Percentiles rank a stretch among this genome's conserved stretches.
Evolutionary conservation across 495 filamentous ascomycete species (phyloP).

Genomic region (Pyronema omphalodes): DNA sequence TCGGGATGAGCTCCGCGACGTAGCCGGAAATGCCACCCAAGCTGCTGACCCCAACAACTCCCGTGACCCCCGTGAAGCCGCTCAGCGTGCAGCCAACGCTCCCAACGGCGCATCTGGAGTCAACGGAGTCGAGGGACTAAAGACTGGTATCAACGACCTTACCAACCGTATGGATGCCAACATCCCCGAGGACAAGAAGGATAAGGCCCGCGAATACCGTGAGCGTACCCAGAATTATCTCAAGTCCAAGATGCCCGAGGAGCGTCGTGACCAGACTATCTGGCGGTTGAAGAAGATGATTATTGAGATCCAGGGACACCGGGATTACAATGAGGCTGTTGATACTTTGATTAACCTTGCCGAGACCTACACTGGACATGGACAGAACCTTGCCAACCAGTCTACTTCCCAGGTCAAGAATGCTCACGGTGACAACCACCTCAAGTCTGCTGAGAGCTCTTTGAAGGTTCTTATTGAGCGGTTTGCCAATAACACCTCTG

Average conservation of each 20-base stretch:
- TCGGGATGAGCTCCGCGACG: constrained; percentile 34
- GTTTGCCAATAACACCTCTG: constrained; percentile 85
- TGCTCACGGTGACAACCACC: constrained; percentile 38
- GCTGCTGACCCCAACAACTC: constrained; percentile 33
- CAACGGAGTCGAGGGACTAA: constrained; percentile 35
- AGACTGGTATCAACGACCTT: constrained; percentile 33
- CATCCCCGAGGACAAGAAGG: constrained; percentile 43
- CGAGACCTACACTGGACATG: constrained; percentile 68
- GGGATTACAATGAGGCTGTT: constrained; percentile 78
- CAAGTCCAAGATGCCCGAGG: constrained; percentile 67
- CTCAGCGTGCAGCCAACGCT: constrained; percentile 29
- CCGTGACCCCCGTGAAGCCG: constrained; percentile 33
- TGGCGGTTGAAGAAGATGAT: constrained; percentile 97
- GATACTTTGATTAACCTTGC: constrained; percentile 67
- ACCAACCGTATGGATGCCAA: constrained; percentile 34
- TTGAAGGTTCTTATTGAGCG: constrained; percentile 78
- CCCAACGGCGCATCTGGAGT: constrained; percentile 33
- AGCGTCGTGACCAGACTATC: constrained; percentile 82
- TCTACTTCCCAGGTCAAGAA: constrained; percentile 49
- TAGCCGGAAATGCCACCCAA: constrained; percentile 37
- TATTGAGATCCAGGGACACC: constrained; percentile 81
- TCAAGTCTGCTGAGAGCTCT: constrained; percentile 57
- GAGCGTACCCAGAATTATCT: constrained; percentile 54
- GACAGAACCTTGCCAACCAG: constrained; percentile 42
- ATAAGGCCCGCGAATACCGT: constrained; percentile 35